Percentiles rank a stretch among this genome's conserved stretches.
phyloP scores from a whole-genome alignment of 495 filamentous ascomycete species.

The Penicillium salamii region DNA sequence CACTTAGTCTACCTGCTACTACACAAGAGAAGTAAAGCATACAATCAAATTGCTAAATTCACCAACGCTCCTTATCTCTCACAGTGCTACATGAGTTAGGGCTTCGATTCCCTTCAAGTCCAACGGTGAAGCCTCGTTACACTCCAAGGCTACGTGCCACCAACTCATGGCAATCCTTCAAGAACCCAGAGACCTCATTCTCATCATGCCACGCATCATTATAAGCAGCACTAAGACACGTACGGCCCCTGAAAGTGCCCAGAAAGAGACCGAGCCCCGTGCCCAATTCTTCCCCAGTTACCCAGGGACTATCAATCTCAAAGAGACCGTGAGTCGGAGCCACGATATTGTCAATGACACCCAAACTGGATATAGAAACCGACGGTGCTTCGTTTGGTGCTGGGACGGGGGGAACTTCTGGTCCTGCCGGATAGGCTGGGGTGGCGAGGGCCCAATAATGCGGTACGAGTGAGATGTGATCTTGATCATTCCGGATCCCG shows the following conservation, averaged over 20 bases:
- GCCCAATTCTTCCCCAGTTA: no score
- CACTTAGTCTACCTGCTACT: no score
- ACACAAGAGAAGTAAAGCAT: no score
- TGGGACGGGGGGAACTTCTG: constrained; percentile 23
- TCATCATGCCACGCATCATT: constrained; percentile 35
- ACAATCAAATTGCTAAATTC: no score
- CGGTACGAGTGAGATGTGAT: constrained; percentile 23
- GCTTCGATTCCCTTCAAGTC: no score
- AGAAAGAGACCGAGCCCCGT: no score
- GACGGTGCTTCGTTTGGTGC: constrained; percentile 25
- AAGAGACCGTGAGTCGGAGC: no score
- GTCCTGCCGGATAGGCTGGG: constrained; percentile 16
- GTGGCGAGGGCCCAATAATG: constrained; percentile 26
- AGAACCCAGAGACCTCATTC: constrained; percentile 25
- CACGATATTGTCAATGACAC: not conserved
- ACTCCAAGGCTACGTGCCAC: no score
- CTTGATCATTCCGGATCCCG: constrained; percentile 19
- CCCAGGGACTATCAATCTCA: no score
- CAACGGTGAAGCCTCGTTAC: no score
- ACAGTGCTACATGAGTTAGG: no score
- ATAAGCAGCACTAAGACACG: constrained; percentile 32
- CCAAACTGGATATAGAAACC: constrained; percentile 40
- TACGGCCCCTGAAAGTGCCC: constrained; percentile 27
- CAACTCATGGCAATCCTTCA: constrained; percentile 15
- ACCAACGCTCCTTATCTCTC: no score